These are phyloP conservation scores for Eudorina sp. DNA, from an alignment of 139 green algal genomes.

Conservation along the genomic window DNA sequence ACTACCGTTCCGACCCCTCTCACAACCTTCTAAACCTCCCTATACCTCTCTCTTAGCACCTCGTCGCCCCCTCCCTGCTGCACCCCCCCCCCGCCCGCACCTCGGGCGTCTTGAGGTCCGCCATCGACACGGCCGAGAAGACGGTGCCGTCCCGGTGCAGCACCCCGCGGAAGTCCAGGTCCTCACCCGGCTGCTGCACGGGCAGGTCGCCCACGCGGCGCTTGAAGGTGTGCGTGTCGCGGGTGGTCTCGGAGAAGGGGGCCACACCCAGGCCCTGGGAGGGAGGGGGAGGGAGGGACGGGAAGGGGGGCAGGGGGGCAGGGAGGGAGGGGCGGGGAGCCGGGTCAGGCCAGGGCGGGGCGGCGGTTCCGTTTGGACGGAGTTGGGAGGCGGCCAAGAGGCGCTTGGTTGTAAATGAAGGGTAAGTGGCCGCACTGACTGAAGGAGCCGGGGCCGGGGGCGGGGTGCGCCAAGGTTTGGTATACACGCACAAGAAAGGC, in stretches of 20 bases:
- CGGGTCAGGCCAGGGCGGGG: background rate
- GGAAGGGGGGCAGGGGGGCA: background rate
- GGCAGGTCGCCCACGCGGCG: conserved; percentile 86
- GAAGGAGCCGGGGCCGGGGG: too few relatives aligned
- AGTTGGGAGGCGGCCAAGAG: too few relatives aligned
- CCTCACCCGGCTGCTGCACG: conserved; percentile 82
- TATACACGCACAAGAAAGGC: too few relatives aligned
- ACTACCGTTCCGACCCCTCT: too few relatives aligned
- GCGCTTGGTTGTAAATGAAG: too few relatives aligned
- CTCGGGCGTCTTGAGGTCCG: conserved; percentile 69
- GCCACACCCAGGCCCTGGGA: conserved; percentile 76
- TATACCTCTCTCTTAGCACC: too few relatives aligned
- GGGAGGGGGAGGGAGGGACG: background rate
- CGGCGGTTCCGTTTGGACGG: too few relatives aligned
- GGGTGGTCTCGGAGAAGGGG: conserved; percentile 86
- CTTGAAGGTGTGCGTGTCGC: conserved; percentile 92
- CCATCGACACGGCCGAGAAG: conserved; percentile 66
- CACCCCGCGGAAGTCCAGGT: conserved; percentile 88
- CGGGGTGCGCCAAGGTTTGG: too few relatives aligned
- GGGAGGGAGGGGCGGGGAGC: background rate
- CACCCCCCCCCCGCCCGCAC: conserved; percentile 3
- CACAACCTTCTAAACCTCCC: too few relatives aligned
- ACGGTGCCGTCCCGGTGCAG: conserved; percentile 88
- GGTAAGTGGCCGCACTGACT: too few relatives aligned
- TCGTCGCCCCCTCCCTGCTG: background rate